Base-by-base conservation (phyloP, 805 yeast species). In the Yarrowia hollandica region DNA sequence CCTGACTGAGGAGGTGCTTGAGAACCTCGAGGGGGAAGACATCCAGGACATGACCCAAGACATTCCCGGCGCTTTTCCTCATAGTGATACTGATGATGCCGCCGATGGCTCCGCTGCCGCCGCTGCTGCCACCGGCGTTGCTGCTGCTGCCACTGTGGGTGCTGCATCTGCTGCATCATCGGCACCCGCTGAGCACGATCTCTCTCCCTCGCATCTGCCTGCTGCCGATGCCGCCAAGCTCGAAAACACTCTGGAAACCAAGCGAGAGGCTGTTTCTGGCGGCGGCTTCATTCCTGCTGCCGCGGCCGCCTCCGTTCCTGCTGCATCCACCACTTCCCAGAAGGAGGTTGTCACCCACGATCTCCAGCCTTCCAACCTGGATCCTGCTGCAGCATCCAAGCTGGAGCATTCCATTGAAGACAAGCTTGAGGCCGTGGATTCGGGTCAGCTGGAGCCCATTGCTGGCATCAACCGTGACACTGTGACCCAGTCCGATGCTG, bases 51-150 rank as follows among this genome's bases (percentile, higher is more conserved):
- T 33, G 19, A 44, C 61, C 33, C 44, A 60, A 35, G 46, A 16
- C 11, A 21, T 61, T 15, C 48, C 62, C 4, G 61, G 39, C 6
- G 55, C 37, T 5, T 56, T 56, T 5, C 60, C 55, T 11, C 28
- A 38, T 22, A 21, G 16, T 11, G 46, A 25, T 15, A 8, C n/a
- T 7, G 12, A 26, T 26, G 54, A 30, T 12, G 35, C 37, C 26
- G 19, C 54, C 10, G 18, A 16, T 11, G 21, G n/a, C 31, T 12
- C 48, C n/a, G 5, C 15, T 19, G 42, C 33, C 25, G 14, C 30
- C 12, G 33, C 19, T 4, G 16, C 28, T 19, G 15, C 7, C 8
- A n/a, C n/a, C n/a, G n/a, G n/a, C n/a, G n/a, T n/a, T n/a, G n/a
- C n/a, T n/a, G n/a, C n/a, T n/a, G n/a, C n/a, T n/a, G n/a, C n/a